Evolutionary conservation across 371 early-diverging fungal species (phyloP).

Genomic region (Syncephalastrum sp.): DNA sequence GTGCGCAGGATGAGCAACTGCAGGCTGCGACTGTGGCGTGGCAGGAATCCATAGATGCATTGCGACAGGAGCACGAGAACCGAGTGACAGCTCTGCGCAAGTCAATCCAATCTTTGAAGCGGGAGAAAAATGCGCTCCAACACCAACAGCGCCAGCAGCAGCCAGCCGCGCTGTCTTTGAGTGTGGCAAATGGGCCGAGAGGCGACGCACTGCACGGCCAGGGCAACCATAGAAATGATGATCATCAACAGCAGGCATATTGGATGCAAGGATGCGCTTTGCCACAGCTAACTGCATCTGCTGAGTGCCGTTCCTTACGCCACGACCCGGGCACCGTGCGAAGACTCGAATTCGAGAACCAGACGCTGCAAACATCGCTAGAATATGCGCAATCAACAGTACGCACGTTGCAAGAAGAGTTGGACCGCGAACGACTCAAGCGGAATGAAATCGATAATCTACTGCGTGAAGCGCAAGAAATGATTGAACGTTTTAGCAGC

Average conservation of each 20-base stretch:
- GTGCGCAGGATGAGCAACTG: slow-evolving; percentile 38
- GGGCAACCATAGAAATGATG: background rate
- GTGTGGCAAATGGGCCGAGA: background rate
- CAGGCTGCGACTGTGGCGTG: slow-evolving; percentile 17
- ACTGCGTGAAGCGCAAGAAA: slow-evolving; percentile 19
- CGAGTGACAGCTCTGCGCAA: slow-evolving; percentile 15
- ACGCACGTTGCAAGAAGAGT: slow-evolving; percentile 3
- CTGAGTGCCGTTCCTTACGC: background rate
- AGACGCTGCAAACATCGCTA: slow-evolving; percentile 9
- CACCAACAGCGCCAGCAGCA: slow-evolving; percentile 8
- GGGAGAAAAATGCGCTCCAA: slow-evolving; percentile 17
- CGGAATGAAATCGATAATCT: slow-evolving; percentile 14
- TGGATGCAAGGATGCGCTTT: background rate
- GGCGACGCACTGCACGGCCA: background rate
- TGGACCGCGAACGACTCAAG: slow-evolving; percentile 13
- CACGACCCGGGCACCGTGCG: slow-evolving; percentile 14
- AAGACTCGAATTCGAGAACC: slow-evolving; percentile 7
- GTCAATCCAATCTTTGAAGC: slow-evolving; percentile 12
- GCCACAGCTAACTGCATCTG: background rate
- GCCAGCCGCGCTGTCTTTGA: no score
- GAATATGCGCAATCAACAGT: slow-evolving; percentile 12
- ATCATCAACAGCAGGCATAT: slow-evolving; percentile 6
- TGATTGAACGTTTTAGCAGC: slow-evolving; percentile 10
- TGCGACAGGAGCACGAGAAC: slow-evolving; percentile 23
- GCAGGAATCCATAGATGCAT: slow-evolving; percentile 14